Evolutionary conservation across 1,284 basidiomycete genomes (phyloP), one percentile per base, ranked within the genome.

Genomic region (Leccinum pallidistipes): DNA sequence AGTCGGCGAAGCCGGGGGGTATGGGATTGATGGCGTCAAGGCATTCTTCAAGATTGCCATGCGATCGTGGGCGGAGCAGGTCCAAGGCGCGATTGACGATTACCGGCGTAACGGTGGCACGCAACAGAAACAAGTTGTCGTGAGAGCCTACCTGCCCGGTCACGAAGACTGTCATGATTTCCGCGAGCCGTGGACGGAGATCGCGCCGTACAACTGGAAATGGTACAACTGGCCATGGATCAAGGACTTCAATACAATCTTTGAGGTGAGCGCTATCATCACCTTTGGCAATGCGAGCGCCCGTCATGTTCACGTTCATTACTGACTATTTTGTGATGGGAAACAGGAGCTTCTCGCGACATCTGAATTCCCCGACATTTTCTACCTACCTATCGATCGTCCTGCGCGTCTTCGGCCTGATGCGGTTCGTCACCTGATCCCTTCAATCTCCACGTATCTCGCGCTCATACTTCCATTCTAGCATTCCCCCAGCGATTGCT

Each of bases 141-240:
- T 86, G 10, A 71, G 87, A 16, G 80, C 85, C n/a, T 88, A 88
- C 66, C 67, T 85, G 11, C 83, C 85, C 4, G 86, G 86, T 2
- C 86, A 88, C 64, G 86, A 88, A 62, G 79, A 85, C 60, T 88
- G 86, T 64, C 86, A 86, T 64, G 65, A 77, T 34, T 64, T 72
- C 54, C 69, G 71, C n/a, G 64, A 77, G 62, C 81, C 84, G 24
- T 82, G 79, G 79, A 70, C 63, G 40, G 72, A 76, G 65, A 77
- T 83, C 21, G 14, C 76, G 61, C 79, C 79, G 3, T 80, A 78
- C 62, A 62, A 66, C 34, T 78, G 77, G 75, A 76, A 78, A 27
- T 84, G 81, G 80, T 88, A 83, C 68, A 88, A 88, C 68, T 88
- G 86, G 87, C 80, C 77, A 3, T 80, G 80, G 73, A 86, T 88